phyloP scores from a whole-genome alignment of 2,329 filamentous ascomycete species.

The Trichoderma sp. region DNA sequence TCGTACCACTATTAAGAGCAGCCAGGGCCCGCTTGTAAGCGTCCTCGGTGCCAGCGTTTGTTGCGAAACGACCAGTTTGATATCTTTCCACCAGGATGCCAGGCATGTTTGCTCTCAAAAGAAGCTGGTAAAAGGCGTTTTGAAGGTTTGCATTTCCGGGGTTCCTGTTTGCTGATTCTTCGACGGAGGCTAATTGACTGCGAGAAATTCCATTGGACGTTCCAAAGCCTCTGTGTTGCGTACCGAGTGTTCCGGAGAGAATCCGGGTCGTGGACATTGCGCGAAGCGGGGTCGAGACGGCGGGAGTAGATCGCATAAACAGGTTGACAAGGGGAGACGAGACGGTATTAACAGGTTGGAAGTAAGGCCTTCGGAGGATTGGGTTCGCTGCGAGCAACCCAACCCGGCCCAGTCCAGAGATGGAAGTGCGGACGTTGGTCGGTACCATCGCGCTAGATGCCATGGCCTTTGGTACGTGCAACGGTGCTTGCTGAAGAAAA shows the following conservation, averaged over 20 bases:
- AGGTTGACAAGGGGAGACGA: slow-evolving; percentile 27
- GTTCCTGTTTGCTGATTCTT: slow-evolving; percentile 91
- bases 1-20: slow-evolving; percentile 33
- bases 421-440: slow-evolving; percentile 17
- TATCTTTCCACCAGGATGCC: slow-evolving; percentile 90
- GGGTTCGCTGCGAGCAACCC: slow-evolving; percentile 33
- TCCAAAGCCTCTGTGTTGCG: slow-evolving; percentile 37
- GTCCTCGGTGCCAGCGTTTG: slow-evolving; percentile 72
- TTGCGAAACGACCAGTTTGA: slow-evolving; percentile 79
- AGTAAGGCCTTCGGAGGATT: slow-evolving; percentile 29
- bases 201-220: slow-evolving; percentile 52
- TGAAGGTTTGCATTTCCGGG: slow-evolving; percentile 83
- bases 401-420: slow-evolving; percentile 30
- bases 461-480: background rate
- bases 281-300: slow-evolving; percentile 25
- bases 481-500: slow-evolving; percentile 29
- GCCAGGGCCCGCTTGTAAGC: slow-evolving; percentile 73
- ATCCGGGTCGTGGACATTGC: slow-evolving; percentile 24
- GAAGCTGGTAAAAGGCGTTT: slow-evolving; percentile 88
- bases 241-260: slow-evolving; percentile 1
- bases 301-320: slow-evolving; percentile 28
- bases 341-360: slow-evolving; percentile 24
- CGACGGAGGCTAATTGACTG: slow-evolving; percentile 75
- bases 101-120: slow-evolving; percentile 89
- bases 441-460: background rate